These are phyloP conservation scores for Clavispora carvajalis DNA, from an alignment of 805 yeast genomes.

Conservation along the genomic window DNA sequence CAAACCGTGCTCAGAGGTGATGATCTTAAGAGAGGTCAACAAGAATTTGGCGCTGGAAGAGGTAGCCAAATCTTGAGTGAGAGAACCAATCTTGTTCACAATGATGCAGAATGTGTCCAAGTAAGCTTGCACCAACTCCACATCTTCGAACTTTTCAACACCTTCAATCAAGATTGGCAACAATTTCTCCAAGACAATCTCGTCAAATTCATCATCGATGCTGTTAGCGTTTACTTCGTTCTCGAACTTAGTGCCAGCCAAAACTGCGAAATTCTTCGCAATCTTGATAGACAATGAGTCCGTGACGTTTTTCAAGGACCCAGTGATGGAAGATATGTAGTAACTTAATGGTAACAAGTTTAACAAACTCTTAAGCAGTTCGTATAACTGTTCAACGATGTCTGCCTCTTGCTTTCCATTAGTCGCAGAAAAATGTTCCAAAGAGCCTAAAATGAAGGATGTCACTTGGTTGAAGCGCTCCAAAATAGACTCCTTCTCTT, in stretches of 20 bases:
- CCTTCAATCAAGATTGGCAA: constrained; percentile 46
- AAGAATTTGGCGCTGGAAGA: constrained; percentile 44
- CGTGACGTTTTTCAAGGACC: constrained; percentile 30
- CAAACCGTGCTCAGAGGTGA: constrained; percentile 50
- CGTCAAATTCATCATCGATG: constrained; percentile 40
- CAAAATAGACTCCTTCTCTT: constrained; percentile 27
- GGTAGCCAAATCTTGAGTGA: constrained; percentile 19
- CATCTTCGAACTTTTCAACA: constrained; percentile 27
- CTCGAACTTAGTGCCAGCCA: constrained; percentile 66
- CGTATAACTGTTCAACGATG: constrained; percentile 42
- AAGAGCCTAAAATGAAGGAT: constrained; percentile 30
- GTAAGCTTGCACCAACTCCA: constrained; percentile 60
- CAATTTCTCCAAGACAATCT: constrained; percentile 47
- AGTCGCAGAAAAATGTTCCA: constrained; percentile 29
- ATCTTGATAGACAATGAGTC: constrained; percentile 43
- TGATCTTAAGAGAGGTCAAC: constrained; percentile 43
- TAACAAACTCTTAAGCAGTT: constrained; percentile 56
- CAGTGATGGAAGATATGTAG: constrained; percentile 58
- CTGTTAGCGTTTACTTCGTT: constrained; percentile 49
- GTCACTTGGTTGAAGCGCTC: constrained; percentile 27
- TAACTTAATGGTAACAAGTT: constrained; percentile 70
- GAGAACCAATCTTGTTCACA: constrained; percentile 54
- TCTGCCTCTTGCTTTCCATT: constrained; percentile 11
- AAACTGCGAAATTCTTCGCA: constrained; percentile 55
- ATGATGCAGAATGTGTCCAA: constrained; percentile 63